Base-by-base conservation (phyloP, 345 rosid species). In the Zanthoxylum bungeanum region DNA sequence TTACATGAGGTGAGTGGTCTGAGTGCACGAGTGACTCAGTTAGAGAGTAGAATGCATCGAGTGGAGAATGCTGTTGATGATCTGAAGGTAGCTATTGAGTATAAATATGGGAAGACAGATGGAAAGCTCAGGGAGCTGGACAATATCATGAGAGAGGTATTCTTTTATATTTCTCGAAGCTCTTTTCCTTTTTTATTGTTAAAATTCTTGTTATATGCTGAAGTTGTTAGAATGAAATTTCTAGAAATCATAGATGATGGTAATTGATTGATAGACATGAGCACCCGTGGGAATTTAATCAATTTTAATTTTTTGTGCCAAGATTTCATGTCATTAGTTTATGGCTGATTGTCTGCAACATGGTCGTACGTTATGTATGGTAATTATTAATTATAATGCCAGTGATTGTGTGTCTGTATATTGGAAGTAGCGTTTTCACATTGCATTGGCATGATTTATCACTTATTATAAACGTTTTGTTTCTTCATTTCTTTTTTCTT, bases 51-150 rank as follows among this genome's bases (percentile, higher is more conserved):
- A 73, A 77, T 71, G 0, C 79, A 64, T 19, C 78, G 24, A 55
- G 49, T 82, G 39, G 92, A 85, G 75, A 79, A 73, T 71, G 27
- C 82, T 8, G 59, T 82, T 42, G 87, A 82, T 10, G 84, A 79
- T 55, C 56, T 85, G 72, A 85, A 79, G 84, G 85, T 74, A 24
- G 67, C 78, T 7, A 46, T 85, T 22, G 81, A 72, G 34, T 74
- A 71, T 70, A 69, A 81, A 60, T 85, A 88, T 58, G 88, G 88
- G 68, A 79, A 65, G 53, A 71, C 78, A 19, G 84, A 78, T 22
- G 81, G 83, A 44, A 85, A 85, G 75, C 81, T 85, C 22, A 66
- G 78, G 80, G 85, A 88, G 66, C 78, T 84, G 1, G 84, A 79
- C 76, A 82, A 71, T 72, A 55, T 79, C 75, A 70, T 88, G 16